Conservation (phyloP, 306 rosid species). For the Gastrolobium bilobum region DNA sequence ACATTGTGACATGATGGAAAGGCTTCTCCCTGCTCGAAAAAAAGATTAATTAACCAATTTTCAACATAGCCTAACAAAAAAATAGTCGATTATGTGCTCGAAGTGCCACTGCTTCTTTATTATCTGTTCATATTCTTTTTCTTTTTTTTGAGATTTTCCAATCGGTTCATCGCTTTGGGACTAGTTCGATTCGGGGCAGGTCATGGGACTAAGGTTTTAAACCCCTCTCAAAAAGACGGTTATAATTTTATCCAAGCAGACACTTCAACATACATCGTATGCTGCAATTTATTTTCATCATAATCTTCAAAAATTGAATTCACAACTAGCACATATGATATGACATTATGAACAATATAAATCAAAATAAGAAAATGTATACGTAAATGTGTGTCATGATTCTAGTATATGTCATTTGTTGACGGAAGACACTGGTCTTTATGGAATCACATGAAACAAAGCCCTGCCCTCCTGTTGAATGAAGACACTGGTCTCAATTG, state of each 20-base stretch:
- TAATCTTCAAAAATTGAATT: not conserved
- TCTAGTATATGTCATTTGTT: not conserved
- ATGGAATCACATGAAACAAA: slow-evolving; percentile 39
- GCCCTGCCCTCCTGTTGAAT: not conserved
- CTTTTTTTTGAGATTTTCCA: too few species aligned
- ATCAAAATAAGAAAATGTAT: slow-evolving; percentile 3
- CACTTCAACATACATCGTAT: slow-evolving; percentile 1
- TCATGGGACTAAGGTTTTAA: too few species aligned
- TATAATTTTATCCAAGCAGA: slow-evolving; percentile 3
- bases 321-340: slow-evolving; percentile 13
- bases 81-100: slow-evolving; percentile 7
- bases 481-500: not conserved
- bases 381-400: not conserved
- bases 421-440: not conserved
- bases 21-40: slow-evolving; percentile 15
- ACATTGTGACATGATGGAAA: slow-evolving; percentile 24
- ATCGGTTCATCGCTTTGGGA: too few species aligned
- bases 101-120: slow-evolving; percentile 7
- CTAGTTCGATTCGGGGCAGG: too few species aligned
- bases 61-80: not conserved
- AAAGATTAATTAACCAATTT: slow-evolving; percentile 26
- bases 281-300: slow-evolving; percentile 22
- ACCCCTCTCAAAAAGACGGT: too few species aligned
- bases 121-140: too few species aligned
- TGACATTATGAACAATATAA: not conserved